Evolutionary conservation across 768 basidiomycete species (phyloP), one percentile per base, ranked within the genome.

Genomic region (Porpolomopsis calyptriformis): DNA sequence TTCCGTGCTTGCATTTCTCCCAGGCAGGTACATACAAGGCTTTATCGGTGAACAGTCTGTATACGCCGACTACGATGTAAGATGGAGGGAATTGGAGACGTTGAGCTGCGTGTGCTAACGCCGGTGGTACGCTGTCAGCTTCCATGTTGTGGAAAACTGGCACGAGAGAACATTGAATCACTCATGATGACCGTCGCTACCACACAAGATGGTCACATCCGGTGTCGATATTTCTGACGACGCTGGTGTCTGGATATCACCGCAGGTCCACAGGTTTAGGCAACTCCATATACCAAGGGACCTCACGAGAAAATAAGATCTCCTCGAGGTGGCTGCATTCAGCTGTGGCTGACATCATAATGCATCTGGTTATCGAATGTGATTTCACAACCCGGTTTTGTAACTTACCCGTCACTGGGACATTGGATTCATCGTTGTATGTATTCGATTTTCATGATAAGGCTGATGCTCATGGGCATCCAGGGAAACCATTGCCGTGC

Each of bases 1-100:
- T 74, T 0, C 85, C 92, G 62, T 93, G 82, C 51, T 71, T 75
- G 58, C 89, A 86, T 64, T 89, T 92, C 56, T 84, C 66, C 87
- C 91, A 89, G 6, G 84, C 80, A 3, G 90, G 88, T 20, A 69
- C 64, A 49, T 77, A 80, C 26, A 94, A 65, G 11, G 63, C 63
- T 31, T 73, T 68, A 60, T 93, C 90, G 0, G 84, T 88, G 55
- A 78, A 72, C 4, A 96, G 67, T 23, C 91, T 69, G 61, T 93
- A 94, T 14, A 80, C 74, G 0, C 91, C 91, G 0, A 96, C 89
- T 3, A 88, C 62, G 38, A 82, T 78, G 59, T 96, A 96, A 2
- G 82, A 80, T 0, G 91, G 86, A 0, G 88, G 80, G 52, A 90
- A 83, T 35, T 78, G 67, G 43, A 94, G 72, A 23, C 86, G 73